Evolutionary conservation across 1,284 basidiomycete species (phyloP), one percentile per base, ranked within the genome.

Genomic region (Stereum hirsutum): DNA sequence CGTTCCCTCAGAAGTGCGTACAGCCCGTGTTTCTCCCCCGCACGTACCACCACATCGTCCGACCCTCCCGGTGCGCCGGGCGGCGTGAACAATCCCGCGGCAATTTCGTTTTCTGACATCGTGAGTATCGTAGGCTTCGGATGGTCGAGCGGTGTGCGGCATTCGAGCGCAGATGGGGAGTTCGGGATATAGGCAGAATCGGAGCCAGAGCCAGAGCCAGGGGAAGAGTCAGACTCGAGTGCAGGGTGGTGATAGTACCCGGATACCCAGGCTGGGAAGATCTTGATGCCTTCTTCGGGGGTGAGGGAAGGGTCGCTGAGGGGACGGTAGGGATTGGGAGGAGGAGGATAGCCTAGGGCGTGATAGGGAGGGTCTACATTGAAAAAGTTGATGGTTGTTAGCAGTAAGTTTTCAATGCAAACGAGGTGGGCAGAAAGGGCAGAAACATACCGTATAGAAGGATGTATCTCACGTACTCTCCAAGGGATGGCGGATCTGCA

Each of bases 221-320:
- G n/a, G n/a, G n/a, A n/a, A n/a, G n/a, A n/a, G n/a, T n/a, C n/a
- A n/a, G n/a, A n/a, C n/a, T n/a, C n/a, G n/a, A n/a, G 30, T 6
- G 43, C 47, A 6, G 52, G 53, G 36, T 59, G 57, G 1, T 32
- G n/a, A 49, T 49, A 59, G 42, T 58, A 59, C 2, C 56, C 51
- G 15, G 52, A 51, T 39, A 57, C 49, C 54, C 54, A 57, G 2
- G 41, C 38, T 21, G 48, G 38, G 44, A 57, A 57, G 7, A 39
- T 25, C 11, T 48, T 44, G 7, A 44, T 33, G 2, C 46, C 38
- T 21, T 57, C 53, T n/a, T 38, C 48, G 15, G 44, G 45, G 2
- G 52, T 20, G 42, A 52, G 42, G 3, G 48, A 44, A 0, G 48
- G 38, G 43, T 57, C 52, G 25, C 41, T 40, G 23, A 59, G 43